Base-by-base conservation (phyloP, 352 stramenopile genomes). In the Blastocystis sp. region DNA sequence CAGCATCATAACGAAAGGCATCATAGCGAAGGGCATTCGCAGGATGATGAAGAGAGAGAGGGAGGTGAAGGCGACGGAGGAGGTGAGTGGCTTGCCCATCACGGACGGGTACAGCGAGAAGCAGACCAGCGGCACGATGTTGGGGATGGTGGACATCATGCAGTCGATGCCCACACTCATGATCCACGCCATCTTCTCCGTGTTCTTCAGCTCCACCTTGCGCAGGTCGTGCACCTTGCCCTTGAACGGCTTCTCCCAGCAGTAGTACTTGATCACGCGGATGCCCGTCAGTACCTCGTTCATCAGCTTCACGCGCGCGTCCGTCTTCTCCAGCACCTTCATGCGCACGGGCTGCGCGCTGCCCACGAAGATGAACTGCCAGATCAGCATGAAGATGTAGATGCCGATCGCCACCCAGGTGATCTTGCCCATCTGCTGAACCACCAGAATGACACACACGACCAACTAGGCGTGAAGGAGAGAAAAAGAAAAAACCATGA, bases 241-340 rank as follows among this genome's bases (percentile, higher is more conserved):
- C 3, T 91, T 91, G 90, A 98, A 97, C 52, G 95, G 93, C 66
- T 90, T 82, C 90, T 98, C 94, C 94, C 94, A 98, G 9, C 94
- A 94, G 34, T 34, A 34, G 28, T 34, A 34, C 28, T 34, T 34
- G 28, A 34, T 34, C 28, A 34, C 28, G 28, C 28, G 28, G 28
- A 34, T 34, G 28, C 28, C 28, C 28, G 28, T 34, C 28, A 34
- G 28, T 0, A 34, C 28, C 28, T 34, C 28, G 28, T 34, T 34
- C 28, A 34, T 34, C 28, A 34, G 28, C 28, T 34, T 34, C 28
- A 34, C 28, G 28, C 28, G 28, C 28, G 28, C 28, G 28, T 34
- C 28, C 28, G 28, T 34, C 28, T 34, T 34, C 28, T 34, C 28
- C 28, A 34, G 28, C 28, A 34, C 28, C 28, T 34, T 34, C 28